phyloP scores from a whole-genome alignment of 306 rosid genomes.

The Oemleria cerasiformis region DNA sequence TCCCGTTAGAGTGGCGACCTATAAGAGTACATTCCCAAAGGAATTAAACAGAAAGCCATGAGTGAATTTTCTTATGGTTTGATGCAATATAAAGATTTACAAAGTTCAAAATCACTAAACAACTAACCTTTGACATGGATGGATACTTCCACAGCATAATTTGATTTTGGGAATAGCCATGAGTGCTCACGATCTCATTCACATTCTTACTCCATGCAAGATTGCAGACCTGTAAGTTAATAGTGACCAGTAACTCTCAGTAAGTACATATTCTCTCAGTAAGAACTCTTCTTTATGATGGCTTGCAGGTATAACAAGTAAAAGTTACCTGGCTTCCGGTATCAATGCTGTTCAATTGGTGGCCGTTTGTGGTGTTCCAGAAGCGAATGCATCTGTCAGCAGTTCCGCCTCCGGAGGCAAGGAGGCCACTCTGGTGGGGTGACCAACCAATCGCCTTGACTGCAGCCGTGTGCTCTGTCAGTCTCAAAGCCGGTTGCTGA shows the following conservation, averaged over 20 bases:
- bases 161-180: slow-evolving; percentile 97
- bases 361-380: slow-evolving; percentile 97
- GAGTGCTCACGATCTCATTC: slow-evolving; percentile 92
- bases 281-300: no score
- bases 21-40: slow-evolving; percentile 5
- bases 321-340: slow-evolving; percentile 93
- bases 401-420: slow-evolving; percentile 98
- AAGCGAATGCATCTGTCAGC: slow-evolving; percentile 97
- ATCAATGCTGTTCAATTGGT: slow-evolving; percentile 78
- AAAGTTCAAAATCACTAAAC: background rate
- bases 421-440: slow-evolving; percentile 89
- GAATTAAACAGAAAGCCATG: background rate
- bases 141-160: slow-evolving; percentile 99
- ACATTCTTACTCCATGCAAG: slow-evolving; percentile 98
- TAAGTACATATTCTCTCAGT: background rate
- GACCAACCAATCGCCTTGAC: slow-evolving; percentile 99
- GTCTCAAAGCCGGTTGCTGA: slow-evolving; percentile 76
- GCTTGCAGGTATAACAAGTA: background rate
- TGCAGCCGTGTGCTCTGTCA: slow-evolving; percentile 95
- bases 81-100: background rate
- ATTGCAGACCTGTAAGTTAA: slow-evolving; percentile 71
- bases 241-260: no score
- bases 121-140: slow-evolving; percentile 64
- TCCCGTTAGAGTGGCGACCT: slow-evolving; percentile 98
- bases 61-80: background rate